Conservation (phyloP, 2,329 filamentous ascomycete genomes). For the Colletotrichum sp. region DNA sequence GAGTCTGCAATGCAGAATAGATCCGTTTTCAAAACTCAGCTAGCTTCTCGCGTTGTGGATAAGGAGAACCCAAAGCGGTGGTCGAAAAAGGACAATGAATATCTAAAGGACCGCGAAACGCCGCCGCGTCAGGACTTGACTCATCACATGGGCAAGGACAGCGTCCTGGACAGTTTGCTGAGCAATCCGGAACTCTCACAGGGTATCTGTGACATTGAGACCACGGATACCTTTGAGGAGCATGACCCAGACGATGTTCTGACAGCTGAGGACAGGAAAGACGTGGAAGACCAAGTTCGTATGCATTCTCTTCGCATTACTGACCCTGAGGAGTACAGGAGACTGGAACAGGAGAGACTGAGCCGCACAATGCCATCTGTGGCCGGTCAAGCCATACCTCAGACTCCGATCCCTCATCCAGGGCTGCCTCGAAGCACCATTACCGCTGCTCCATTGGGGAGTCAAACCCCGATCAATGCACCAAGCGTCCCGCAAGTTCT, state of each 20-base stretch:
- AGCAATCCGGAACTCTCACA: constrained; percentile 35
- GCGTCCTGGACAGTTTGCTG: constrained; percentile 58
- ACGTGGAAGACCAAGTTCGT: constrained; percentile 51
- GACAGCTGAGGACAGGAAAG: constrained; percentile 63
- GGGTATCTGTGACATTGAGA: constrained; percentile 61
- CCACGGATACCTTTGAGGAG: constrained; percentile 75
- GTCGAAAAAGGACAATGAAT: constrained; percentile 47
- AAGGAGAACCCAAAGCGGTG: constrained; percentile 77
- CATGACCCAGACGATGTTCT: constrained; percentile 67
- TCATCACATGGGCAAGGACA: constrained; percentile 66
- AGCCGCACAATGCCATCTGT: not conserved
- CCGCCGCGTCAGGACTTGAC: constrained; percentile 57
- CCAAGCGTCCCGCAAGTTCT: not conserved
- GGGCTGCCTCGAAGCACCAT: not conserved
- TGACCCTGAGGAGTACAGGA: constrained; percentile 36
- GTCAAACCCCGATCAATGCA: not conserved
- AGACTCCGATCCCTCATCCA: not conserved
- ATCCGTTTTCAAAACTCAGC: constrained; percentile 81
- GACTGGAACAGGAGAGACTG: constrained; percentile 20
- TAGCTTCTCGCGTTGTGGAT: constrained; percentile 82
- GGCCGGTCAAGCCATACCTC: not conserved
- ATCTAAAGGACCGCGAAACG: constrained; percentile 55
- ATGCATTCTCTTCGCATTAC: constrained; percentile 35
- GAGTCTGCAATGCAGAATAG: constrained; percentile 78
- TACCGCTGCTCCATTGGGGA: not conserved